These are phyloP conservation scores for Adansonia gregorii DNA, from an alignment of 441 rosid species.

Conservation along the genomic window DNA sequence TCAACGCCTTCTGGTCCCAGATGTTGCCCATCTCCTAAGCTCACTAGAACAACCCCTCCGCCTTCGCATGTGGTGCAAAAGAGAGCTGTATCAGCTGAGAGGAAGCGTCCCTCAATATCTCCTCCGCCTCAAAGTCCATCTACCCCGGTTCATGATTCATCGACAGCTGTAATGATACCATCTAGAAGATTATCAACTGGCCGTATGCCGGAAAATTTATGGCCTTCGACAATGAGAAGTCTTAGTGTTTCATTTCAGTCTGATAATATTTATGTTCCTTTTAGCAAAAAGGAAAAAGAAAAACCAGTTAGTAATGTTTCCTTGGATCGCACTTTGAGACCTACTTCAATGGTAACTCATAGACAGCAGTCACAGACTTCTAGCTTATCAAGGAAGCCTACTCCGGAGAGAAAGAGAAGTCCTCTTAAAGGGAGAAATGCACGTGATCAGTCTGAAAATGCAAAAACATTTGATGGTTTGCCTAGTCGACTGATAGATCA, in stretches of 20 bases:
- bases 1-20: conserved; percentile 47
- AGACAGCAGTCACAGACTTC: conserved; percentile 70
- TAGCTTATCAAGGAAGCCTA: conserved; percentile 59
- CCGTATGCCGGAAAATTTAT: conserved; percentile 79
- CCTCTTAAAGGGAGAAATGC: conserved; percentile 76
- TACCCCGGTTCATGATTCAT: conserved; percentile 74
- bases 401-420: conserved; percentile 78
- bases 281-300: conserved; percentile 91
- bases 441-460: conserved; percentile 86
- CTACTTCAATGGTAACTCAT: conserved; percentile 78
- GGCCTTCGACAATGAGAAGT: conserved; percentile 99
- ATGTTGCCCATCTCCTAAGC: conserved; percentile 75
- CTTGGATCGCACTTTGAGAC: conserved; percentile 72
- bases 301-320: conserved; percentile 59
- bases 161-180: conserved; percentile 50
- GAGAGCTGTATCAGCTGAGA: conserved; percentile 84
- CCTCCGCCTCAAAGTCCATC: conserved; percentile 62
- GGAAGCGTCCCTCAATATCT: conserved; percentile 83
- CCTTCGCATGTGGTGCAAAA: conserved; percentile 56
- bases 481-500: conserved; percentile 79
- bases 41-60: conserved; percentile 52
- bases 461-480: conserved; percentile 74
- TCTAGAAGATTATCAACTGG: conserved; percentile 67
- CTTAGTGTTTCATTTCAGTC: conserved; percentile 93
- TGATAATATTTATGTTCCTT: conserved; percentile 77